A percentile compares a stretch with the other conserved stretches of the same genome.
These are phyloP conservation scores for Scenedesmus sp. DNA, from an alignment of 163 green algal genomes.

Conservation along the genomic window DNA sequence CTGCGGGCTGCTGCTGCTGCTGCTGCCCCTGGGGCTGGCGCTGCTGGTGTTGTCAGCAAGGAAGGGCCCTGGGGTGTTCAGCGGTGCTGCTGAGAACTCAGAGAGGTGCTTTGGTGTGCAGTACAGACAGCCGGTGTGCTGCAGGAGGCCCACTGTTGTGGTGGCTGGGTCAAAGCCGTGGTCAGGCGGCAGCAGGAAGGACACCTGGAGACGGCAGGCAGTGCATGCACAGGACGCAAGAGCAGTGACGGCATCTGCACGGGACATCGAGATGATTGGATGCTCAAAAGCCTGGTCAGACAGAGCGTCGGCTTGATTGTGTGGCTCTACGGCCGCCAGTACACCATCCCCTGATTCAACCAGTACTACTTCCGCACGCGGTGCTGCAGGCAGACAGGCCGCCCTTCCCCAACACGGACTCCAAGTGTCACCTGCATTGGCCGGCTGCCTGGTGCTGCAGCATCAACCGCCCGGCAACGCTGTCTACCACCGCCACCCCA, in stretches of 20 bases:
- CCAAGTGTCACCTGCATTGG: slow-evolving; percentile 1
- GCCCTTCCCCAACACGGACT: too few relatives aligned
- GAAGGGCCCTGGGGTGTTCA: not conserved
- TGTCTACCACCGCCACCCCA: slow-evolving; percentile 26
- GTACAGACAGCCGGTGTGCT: not conserved
- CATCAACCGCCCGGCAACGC: not conserved
- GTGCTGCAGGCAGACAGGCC: not conserved
- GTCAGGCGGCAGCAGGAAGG: slow-evolving; percentile 19
- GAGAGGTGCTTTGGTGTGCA: not conserved
- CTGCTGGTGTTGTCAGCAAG: not conserved
- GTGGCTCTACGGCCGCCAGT: too few relatives aligned
- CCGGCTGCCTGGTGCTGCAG: not conserved
- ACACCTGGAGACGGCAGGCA: not conserved
- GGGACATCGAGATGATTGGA: too few relatives aligned
- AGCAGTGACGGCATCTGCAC: too few relatives aligned
- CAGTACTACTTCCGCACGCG: not conserved
- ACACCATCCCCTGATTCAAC: not conserved
- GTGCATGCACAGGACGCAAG: not conserved
- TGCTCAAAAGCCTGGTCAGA: too few relatives aligned
- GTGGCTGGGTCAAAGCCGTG: slow-evolving; percentile 17
- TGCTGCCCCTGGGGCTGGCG: slow-evolving; percentile 18
- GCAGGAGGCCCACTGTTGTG: not conserved
- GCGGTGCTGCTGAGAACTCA: not conserved
- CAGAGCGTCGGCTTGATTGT: too few relatives aligned
- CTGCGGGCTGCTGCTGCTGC: not conserved